Evolutionary conservation across 179 eudicot genomes (phyloP), one percentile per base, ranked within the genome.

Genomic region (Camellia oleifera): DNA sequence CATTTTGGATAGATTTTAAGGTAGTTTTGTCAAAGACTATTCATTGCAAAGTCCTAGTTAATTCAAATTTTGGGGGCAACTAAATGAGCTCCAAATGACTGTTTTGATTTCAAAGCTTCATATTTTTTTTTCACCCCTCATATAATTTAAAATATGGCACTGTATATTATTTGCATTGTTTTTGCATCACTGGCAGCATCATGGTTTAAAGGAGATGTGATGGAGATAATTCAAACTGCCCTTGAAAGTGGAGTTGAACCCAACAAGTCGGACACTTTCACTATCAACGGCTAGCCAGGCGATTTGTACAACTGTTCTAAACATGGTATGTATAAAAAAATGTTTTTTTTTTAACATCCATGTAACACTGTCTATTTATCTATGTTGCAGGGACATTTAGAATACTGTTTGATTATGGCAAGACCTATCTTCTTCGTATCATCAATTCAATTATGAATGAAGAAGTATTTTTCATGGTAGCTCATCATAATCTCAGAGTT

Each of bases 401-500:
- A 48, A 48, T 48, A 48, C 5, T 48, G 52, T 48, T 48, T 48
- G 52, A 48, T 48, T 48, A 48, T 48, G 52, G 52, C 52, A 48
- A 48, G 52, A 48, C 52, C 52, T 48, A 48, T 48, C 52, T 48
- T 48, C 52, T 48, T 48, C 52, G 82, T 13, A 75, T 74, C 44
- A 50, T 82, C 3, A 82, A 79, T 32, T 75, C 85, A 5, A 81
- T 57, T 11, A 65, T 82, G 85, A 74, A 78, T 61, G 52, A 73
- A 46, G 66, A 72, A 23, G 60, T 78, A 5, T 82, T 78, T 71
- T 67, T 78, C 67, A 14, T 53, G 8, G 52, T 82, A 6, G 81
- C 85, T 17, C 66, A 74, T 10, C 85, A 82, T n/a, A 53, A 74
- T 5, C 66, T 82, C 70, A 75, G 79, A n/a, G 76, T 79, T 0